Evolutionary conservation across 176 grass and related monocot genomes (phyloP).

Genomic region (Urochloa ruziziensis): DNA sequence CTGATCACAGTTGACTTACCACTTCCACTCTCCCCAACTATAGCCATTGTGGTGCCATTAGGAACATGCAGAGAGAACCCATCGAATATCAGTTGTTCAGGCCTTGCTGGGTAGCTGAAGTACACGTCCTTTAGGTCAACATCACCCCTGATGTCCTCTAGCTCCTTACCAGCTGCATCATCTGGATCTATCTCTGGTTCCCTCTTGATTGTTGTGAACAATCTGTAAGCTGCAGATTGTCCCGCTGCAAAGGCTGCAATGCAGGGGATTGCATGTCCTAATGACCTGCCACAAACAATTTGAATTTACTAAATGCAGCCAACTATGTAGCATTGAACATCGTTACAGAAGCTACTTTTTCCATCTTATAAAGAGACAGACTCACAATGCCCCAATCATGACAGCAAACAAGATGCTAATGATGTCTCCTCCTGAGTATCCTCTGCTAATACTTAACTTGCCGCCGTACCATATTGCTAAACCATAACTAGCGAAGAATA

Average conservation of each 20-base stretch:
- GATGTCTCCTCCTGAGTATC: slow-evolving; percentile 3
- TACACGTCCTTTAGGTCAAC: not conserved
- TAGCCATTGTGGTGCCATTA: not conserved
- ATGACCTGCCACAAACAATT: not conserved
- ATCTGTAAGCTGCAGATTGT: not conserved
- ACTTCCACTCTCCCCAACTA: slow-evolving; percentile 95
- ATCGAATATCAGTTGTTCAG: not conserved
- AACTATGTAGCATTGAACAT: not conserved
- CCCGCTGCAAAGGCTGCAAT: not conserved
- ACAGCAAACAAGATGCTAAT: not conserved
- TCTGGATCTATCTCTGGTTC: not conserved
- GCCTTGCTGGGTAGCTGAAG: slow-evolving; percentile 4
- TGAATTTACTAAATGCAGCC: too few relatives aligned
- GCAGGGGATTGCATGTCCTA: not conserved
- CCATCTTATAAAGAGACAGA: not conserved
- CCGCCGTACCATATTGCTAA: not conserved
- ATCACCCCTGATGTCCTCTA: not conserved
- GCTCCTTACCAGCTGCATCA: not conserved
- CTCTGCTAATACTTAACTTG: not conserved
- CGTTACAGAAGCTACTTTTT: not conserved
- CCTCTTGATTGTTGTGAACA: not conserved
- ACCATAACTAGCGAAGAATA: not conserved
- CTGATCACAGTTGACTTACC: slow-evolving; percentile 90
- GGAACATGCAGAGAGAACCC: slow-evolving; percentile 1
- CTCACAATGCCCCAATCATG: not conserved